Conservation (phyloP, 352 stramenopile species). For the Pythium vanterpoolii region DNA sequence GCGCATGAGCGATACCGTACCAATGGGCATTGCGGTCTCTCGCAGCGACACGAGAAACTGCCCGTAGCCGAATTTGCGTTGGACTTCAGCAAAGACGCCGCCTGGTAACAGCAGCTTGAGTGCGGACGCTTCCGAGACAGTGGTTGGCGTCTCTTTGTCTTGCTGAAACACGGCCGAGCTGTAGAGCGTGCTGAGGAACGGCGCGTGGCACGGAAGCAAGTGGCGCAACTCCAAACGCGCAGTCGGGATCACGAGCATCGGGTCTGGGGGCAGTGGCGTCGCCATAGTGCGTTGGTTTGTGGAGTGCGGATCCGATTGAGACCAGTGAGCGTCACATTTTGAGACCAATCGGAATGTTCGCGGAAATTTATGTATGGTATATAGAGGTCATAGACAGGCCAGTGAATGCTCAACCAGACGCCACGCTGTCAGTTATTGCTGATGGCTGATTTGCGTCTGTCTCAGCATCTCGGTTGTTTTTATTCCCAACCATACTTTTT, state of each 20-base stretch:
- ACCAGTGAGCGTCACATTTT: neutral
- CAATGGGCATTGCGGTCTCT: conserved; percentile 5
- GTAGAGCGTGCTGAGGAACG: conserved; percentile 20
- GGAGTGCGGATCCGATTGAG: no score
- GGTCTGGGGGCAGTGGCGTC: neutral
- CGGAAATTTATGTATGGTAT: neutral
- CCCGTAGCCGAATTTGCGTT: conserved; percentile 21
- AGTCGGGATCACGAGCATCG: conserved; percentile 8
- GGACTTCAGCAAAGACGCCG: conserved; percentile 14
- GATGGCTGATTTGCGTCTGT: no score
- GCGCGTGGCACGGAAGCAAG: conserved; percentile 16
- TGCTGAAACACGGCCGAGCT: conserved; percentile 18
- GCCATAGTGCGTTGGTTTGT: no score
- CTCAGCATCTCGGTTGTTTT: no score
- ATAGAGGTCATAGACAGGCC: neutral
- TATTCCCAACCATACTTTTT: no score
- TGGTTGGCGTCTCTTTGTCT: neutral
- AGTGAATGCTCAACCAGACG: no score
- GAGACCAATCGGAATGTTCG: neutral
- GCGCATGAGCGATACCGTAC: conserved; percentile 22
- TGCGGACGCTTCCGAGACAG: conserved; percentile 5
- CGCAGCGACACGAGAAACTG: conserved; percentile 20
- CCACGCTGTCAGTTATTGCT: neutral
- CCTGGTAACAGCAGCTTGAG: conserved; percentile 1
- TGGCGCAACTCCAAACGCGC: conserved; percentile 15